Percentiles rank a stretch among this genome's conserved stretches.
Conservation (phyloP, 164 flowering plant genomes). For the Stephania yunnanensis region DNA sequence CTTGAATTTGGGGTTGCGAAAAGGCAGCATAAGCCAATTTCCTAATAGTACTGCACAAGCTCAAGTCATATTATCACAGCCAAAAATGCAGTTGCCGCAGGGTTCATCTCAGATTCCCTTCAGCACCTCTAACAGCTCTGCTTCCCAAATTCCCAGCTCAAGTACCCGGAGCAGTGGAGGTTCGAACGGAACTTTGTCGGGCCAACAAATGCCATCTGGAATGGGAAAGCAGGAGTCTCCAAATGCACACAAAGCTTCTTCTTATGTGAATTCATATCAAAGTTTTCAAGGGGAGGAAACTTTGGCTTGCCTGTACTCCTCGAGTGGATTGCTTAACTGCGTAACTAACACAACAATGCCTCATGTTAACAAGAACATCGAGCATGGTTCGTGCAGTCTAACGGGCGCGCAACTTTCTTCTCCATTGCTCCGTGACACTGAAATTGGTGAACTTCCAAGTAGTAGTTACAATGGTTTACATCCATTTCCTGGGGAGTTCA, state of each 20-base stretch:
- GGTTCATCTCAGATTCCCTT: constrained; percentile 15
- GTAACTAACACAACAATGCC: constrained; percentile 5
- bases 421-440: constrained; percentile 13
- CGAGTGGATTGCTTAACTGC: constrained; percentile 9
- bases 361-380: constrained; percentile 11
- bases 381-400: constrained; percentile 12
- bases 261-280: constrained; percentile 14
- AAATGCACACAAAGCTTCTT: constrained; percentile 5
- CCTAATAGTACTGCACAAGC: constrained; percentile 15
- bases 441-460: constrained; percentile 21
- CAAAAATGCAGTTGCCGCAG: constrained; percentile 20
- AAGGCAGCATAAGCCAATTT: constrained; percentile 15
- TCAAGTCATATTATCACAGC: constrained; percentile 20
- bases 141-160: constrained; percentile 21
- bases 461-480: constrained; percentile 15
- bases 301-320: constrained; percentile 11
- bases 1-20: constrained; percentile 15
- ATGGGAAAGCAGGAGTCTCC: constrained; percentile 17
- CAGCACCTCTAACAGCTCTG: constrained; percentile 7
- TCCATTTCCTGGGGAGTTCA: constrained; percentile 18
- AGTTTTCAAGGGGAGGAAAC: constrained; percentile 19
- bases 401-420: constrained; percentile 12
- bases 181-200: constrained; percentile 36
- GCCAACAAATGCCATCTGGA: constrained; percentile 30
- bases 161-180: constrained; percentile 29